phyloP scores from a whole-genome alignment of 345 rosid genomes.

The Populus deltoides region DNA sequence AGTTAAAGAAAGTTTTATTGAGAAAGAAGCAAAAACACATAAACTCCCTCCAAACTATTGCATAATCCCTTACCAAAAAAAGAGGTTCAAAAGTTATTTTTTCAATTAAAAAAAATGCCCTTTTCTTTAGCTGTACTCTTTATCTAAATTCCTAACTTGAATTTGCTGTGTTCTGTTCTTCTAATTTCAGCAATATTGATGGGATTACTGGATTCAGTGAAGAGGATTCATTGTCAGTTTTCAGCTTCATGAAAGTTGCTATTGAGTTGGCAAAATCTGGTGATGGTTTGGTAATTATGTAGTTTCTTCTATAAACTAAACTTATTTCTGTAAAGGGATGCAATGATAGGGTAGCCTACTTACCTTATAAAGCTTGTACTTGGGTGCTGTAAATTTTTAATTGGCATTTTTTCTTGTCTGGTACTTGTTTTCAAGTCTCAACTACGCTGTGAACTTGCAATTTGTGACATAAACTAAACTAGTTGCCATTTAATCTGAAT shows the following conservation, averaged over 20 bases:
- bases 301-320: constrained; percentile 1
- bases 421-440: neutral
- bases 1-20: too few species aligned
- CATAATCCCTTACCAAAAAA: too few species aligned
- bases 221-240: constrained; percentile 51
- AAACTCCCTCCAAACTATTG: too few species aligned
- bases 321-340: neutral
- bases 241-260: constrained; percentile 57
- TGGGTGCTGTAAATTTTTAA: neutral
- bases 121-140: neutral
- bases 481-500: too few species aligned
- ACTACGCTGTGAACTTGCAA: neutral
- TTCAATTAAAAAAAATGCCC: neutral
- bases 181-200: constrained; percentile 58
- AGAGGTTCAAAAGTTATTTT: too few species aligned
- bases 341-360: neutral
- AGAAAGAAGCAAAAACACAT: too few species aligned
- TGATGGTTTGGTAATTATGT: constrained; percentile 46
- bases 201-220: constrained; percentile 78
- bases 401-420: too few species aligned
- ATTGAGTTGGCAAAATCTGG: constrained; percentile 58
- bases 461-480: neutral
- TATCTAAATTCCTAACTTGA: neutral
- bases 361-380: neutral
- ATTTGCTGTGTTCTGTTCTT: neutral